phyloP scores from a whole-genome alignment of 2,329 filamentous ascomycete species.

The Fusarium sublunatum region DNA sequence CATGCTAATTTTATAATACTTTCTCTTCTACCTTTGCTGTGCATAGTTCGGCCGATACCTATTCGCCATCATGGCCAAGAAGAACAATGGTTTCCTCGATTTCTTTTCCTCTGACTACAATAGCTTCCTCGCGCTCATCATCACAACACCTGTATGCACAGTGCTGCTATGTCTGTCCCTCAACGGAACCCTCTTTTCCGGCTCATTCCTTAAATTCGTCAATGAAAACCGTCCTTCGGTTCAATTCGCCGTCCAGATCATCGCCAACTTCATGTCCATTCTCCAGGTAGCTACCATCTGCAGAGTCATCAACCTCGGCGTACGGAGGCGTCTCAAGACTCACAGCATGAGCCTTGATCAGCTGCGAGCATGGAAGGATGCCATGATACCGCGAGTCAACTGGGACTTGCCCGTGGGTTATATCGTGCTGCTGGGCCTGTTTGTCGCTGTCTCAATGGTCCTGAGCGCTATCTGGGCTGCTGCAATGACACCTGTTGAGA shows the following conservation, averaged over 20 bases:
- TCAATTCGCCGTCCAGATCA: conserved; percentile 16
- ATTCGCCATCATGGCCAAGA: conserved; percentile 3
- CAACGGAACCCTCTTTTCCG: conserved; percentile 11
- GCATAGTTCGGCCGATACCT: conserved; percentile 3
- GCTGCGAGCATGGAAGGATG: conserved; percentile 22
- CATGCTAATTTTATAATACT: too few relatives aligned
- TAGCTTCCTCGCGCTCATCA: conserved; percentile 16
- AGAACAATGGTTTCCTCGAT: conserved; percentile 1
- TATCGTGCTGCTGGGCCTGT: not conserved
- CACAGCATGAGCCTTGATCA: conserved; percentile 24
- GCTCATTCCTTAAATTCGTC: conserved; percentile 6
- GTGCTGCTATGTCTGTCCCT: conserved; percentile 13
- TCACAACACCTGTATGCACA: conserved; percentile 16
- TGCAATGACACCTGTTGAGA: conserved; percentile 40
- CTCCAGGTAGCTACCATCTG: conserved; percentile 7
- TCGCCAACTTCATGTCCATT: conserved; percentile 13
- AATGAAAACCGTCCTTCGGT: conserved; percentile 1
- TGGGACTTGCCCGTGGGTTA: conserved; percentile 20
- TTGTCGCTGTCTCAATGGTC: conserved; percentile 23
- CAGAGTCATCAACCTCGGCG: conserved; percentile 16
- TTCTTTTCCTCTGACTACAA: conserved; percentile 25
- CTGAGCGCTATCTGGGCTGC: conserved; percentile 39
- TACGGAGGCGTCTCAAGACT: conserved; percentile 14
- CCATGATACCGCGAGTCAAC: conserved; percentile 19
- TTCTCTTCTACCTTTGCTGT: not conserved